Base-by-base conservation (phyloP, 192 early-diverging fungal species). In the Kickxella alabastrina region DNA sequence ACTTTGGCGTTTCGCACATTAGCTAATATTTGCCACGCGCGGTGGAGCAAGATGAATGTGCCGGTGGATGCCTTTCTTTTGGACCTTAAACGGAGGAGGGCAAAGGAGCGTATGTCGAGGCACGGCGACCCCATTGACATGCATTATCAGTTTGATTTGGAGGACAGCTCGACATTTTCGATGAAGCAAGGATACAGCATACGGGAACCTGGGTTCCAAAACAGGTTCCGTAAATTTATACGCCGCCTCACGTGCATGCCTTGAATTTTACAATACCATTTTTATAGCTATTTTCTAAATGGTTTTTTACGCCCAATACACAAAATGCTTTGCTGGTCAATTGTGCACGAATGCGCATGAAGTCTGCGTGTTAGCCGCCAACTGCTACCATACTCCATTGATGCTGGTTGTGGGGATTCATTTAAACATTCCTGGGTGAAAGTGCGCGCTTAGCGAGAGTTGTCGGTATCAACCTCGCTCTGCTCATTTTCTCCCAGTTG, bases 41-140 rank as follows among this genome's bases (percentile, higher is more conserved):
- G 43, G 12, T 56, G 51, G 59, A 21, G 15, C 38, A 39, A 17
- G 13, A 36, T 22, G 35, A 35, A 49, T 37, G 48, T 10, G 31
- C 34, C 48, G 3, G 34, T 32, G 32, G 10, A 14, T 4, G 25
- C 14, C 13, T 23, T 14, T 23, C 6, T 1, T 3, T 10, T 5
- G 32, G 29, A 9, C 18, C 19, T 10, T 10, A 4, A 18, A 1
- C 3, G 7, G 17, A 37, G 14, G 32, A 49, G 47, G 22, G 32
- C 22, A 28, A 56, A 57, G 43, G n/a, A 27, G 32, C 48, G 62
- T 26, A 17, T 22, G 19, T 74, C 71, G 10, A 47, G 59, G 14
- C 71, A 74, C 21, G 71, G 71, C 37, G 71, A 74, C 56, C 71
- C 71, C 5, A 74, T 74, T 18, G 25, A 29, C 8, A 18, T 46